phyloP scores from a whole-genome alignment of 2,329 filamentous ascomycete genomes.

The Penicillium brasilianum region DNA sequence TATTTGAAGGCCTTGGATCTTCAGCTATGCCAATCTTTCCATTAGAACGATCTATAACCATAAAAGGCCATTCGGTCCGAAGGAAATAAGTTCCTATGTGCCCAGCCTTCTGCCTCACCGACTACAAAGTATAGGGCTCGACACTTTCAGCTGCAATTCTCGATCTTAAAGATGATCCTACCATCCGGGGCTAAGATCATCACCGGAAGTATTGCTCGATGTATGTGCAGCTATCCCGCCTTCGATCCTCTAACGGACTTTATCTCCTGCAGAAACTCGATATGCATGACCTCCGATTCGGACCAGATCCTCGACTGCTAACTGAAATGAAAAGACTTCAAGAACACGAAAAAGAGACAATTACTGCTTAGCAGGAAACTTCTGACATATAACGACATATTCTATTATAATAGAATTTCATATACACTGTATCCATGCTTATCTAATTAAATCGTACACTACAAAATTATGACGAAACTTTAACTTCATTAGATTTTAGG shows the following conservation, averaged over 20 bases:
- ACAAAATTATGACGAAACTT: too few relatives aligned
- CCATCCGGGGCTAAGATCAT: slow-evolving; percentile 10
- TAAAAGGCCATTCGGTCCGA: slow-evolving; percentile 16
- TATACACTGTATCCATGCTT: too few relatives aligned
- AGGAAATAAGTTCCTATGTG: slow-evolving; percentile 13
- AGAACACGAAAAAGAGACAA: neutral
- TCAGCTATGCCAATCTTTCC: neutral
- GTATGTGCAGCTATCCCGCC: slow-evolving; percentile 9
- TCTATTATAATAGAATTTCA: too few relatives aligned
- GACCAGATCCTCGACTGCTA: slow-evolving; percentile 5
- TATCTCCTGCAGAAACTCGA: slow-evolving; percentile 11
- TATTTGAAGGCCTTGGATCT: neutral
- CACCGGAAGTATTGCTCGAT: slow-evolving; percentile 13
- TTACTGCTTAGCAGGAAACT: neutral
- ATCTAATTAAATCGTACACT: too few relatives aligned
- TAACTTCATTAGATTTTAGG: neutral
- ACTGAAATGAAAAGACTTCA: neutral
- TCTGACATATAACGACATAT: neutral
- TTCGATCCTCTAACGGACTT: slow-evolving; percentile 7
- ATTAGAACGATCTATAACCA: neutral
- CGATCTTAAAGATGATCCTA: slow-evolving; percentile 14
- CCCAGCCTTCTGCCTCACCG: slow-evolving; percentile 16
- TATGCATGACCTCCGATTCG: slow-evolving; percentile 1
- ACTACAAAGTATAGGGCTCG: slow-evolving; percentile 16
- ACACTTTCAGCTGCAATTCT: slow-evolving; percentile 12